phyloP scores from a whole-genome alignment of 2,329 filamentous ascomycete species.

The Onygenales sp. region DNA sequence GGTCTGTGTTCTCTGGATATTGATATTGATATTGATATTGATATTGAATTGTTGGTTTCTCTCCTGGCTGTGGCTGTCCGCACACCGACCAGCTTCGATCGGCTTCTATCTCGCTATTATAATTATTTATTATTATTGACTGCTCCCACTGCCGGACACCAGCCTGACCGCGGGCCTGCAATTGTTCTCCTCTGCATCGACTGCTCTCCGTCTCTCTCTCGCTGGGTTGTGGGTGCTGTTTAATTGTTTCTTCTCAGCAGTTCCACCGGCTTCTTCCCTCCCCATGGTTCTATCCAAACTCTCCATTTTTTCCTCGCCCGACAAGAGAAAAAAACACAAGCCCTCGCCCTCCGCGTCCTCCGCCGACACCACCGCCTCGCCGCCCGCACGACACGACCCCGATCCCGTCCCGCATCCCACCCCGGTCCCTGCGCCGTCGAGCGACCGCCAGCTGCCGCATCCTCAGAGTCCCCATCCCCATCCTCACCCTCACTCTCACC shows the following conservation, averaged over 20 bases:
- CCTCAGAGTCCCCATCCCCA: background rate
- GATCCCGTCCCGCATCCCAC: background rate
- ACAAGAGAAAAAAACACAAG: conserved; percentile 19
- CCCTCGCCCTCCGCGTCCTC: conserved; percentile 6
- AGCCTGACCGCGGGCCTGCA: no score
- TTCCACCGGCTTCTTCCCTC: background rate
- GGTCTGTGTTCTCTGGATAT: no score
- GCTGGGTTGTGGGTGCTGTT: background rate
- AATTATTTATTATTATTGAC: no score
- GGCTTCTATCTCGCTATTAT: no score
- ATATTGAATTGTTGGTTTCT: no score
- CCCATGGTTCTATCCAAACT: conserved; percentile 29
- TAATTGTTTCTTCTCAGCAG: background rate
- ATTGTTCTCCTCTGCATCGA: no score
- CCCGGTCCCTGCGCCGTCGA: background rate
- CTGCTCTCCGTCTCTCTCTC: background rate
- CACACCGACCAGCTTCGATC: no score
- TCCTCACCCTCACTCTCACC: background rate
- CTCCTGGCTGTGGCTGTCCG: no score
- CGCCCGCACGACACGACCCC: conserved; percentile 6
- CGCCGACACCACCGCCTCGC: background rate
- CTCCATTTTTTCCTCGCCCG: conserved; percentile 19
- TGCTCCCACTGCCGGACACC: no score
- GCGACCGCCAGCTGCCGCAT: background rate
- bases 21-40: no score